phyloP scores from a whole-genome alignment of 805 yeast species.

The Pichia californica region DNA sequence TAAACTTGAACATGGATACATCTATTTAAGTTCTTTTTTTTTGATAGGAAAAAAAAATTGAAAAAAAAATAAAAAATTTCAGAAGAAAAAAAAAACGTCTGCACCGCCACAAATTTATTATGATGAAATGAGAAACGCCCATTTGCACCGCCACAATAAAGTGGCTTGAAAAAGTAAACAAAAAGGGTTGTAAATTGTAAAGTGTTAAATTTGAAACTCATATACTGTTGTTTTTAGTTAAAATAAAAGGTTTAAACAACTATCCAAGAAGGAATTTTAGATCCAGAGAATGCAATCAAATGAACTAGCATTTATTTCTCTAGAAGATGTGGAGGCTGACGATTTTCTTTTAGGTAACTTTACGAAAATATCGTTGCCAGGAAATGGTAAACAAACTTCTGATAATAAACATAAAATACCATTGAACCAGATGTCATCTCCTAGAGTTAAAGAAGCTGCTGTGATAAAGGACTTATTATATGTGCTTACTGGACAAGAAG shows the following conservation, averaged over 20 bases:
- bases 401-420: neutral
- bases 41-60: too few species aligned
- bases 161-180: neutral
- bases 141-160: neutral
- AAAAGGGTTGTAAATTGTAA: too few species aligned
- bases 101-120: too few species aligned
- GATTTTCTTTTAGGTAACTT: neutral
- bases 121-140: too few species aligned
- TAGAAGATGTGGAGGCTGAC: slow-evolving; percentile 2
- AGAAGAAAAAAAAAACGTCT: too few species aligned
- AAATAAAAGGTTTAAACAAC: too few species aligned
- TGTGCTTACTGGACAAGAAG: slow-evolving; percentile 70
- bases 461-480: slow-evolving; percentile 64
- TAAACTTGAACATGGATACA: too few species aligned
- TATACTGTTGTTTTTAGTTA: too few species aligned
- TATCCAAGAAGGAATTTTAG: too few species aligned
- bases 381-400: neutral
- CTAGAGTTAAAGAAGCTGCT: slow-evolving; percentile 63
- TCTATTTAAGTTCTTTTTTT: too few species aligned
- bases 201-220: too few species aligned
- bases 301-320: neutral
- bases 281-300: neutral
- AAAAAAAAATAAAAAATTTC: neutral
- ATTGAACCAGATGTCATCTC: slow-evolving; percentile 21
- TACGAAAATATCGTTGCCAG: neutral